Percentiles rank a stretch among this genome's conserved stretches.
Conservation (phyloP, 257 asterid species). For the Scutellaria baicalensis region DNA sequence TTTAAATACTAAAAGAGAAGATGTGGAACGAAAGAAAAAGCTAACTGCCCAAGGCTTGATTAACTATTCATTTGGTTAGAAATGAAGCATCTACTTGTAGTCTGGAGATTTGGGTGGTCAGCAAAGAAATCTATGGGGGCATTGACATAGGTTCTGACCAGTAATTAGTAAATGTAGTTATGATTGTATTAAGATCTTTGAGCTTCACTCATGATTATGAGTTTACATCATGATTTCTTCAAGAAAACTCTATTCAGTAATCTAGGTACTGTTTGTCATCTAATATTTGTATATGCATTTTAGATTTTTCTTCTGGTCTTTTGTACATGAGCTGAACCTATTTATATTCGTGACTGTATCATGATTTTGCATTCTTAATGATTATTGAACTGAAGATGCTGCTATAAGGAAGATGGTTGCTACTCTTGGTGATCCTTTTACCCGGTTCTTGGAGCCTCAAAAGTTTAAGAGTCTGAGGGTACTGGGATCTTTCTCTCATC, state of each 20-base stretch:
- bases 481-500: slow-evolving; percentile 23
- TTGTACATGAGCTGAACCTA: not conserved
- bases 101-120: not conserved
- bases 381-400: slow-evolving; percentile 43
- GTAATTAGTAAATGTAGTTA: not conserved
- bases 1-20: not conserved
- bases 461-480: slow-evolving; percentile 90
- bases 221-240: not conserved
- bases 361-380: not conserved
- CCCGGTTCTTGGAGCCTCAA: slow-evolving; percentile 93
- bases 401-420: slow-evolving; percentile 95
- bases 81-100: not conserved
- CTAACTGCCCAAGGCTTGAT: not conserved
- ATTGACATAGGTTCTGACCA: not conserved
- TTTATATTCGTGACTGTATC: not conserved
- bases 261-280: not conserved
- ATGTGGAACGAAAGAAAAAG: not conserved
- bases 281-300: not conserved
- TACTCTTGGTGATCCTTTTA: slow-evolving; percentile 92
- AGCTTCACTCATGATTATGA: not conserved
- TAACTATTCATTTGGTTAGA: not conserved
- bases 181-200: not conserved
- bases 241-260: not conserved
- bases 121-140: not conserved
- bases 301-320: not conserved